phyloP scores from a whole-genome alignment of 1,284 basidiomycete species.

The Ustilago shanxiensis region DNA sequence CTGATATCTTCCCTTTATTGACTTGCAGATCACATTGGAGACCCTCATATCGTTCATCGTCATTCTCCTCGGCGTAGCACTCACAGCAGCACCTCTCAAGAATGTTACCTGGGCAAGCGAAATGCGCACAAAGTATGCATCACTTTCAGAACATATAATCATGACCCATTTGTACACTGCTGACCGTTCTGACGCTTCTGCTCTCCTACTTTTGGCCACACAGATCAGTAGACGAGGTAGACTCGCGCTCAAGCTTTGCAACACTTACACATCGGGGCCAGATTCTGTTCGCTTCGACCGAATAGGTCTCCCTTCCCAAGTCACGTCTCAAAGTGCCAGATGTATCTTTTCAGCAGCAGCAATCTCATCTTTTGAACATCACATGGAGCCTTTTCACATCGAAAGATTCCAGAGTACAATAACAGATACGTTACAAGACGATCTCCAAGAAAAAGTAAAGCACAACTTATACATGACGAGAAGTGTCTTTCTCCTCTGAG shows the following conservation, averaged over 20 bases:
- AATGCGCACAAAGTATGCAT: constrained; percentile 80
- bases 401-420: background rate
- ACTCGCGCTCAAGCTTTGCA: constrained; percentile 79
- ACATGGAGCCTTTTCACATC: background rate
- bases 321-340: background rate
- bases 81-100: constrained; percentile 79
- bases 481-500: constrained; percentile 28
- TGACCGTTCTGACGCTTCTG: background rate
- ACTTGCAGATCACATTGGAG: constrained; percentile 78
- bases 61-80: constrained; percentile 79
- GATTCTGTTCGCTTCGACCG: constrained; percentile 55
- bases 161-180: background rate
- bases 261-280: constrained; percentile 78
- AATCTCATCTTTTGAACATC: background rate
- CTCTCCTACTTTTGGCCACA: background rate
- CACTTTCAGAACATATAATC: too few relatives aligned
- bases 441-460: too few relatives aligned
- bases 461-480: background rate
- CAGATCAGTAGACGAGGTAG: constrained; percentile 83
- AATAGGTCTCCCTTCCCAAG: background rate
- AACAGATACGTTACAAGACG: background rate
- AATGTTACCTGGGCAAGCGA: constrained; percentile 90
- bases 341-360: background rate
- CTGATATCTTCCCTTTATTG: too few relatives aligned
- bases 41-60: constrained; percentile 77